Evolutionary conservation across 805 yeast species (phyloP).

Genomic region (Limtongia smithiae): DNA sequence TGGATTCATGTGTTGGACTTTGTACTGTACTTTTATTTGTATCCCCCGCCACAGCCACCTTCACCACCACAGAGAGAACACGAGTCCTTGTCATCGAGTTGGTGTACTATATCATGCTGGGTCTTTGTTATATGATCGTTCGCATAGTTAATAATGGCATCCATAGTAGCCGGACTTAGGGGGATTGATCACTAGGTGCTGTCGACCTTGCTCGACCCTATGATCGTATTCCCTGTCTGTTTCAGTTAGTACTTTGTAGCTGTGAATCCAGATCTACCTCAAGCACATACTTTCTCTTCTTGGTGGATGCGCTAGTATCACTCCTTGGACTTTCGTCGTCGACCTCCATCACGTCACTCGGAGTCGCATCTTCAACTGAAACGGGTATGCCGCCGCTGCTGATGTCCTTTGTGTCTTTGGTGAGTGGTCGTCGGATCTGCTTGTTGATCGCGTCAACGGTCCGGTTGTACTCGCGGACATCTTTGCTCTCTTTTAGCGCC

Average conservation of each 20-base stretch:
- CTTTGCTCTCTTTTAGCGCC: slow-evolving; percentile 7
- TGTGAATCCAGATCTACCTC: background rate
- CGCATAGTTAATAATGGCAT: too few relatives aligned
- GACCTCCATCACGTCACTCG: slow-evolving; percentile 30
- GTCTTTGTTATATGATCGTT: too few relatives aligned
- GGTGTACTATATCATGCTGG: too few relatives aligned
- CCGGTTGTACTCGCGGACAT: slow-evolving; percentile 21
- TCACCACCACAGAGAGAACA: too few relatives aligned
- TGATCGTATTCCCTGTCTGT: slow-evolving; percentile 8
- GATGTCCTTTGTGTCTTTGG: background rate
- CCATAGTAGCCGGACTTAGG: too few relatives aligned
- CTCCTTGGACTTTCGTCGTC: slow-evolving; percentile 29
- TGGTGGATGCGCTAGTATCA: slow-evolving; percentile 17
- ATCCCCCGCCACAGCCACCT: too few relatives aligned
- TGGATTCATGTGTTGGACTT: too few relatives aligned
- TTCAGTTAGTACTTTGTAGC: background rate
- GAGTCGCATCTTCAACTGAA: slow-evolving; percentile 7
- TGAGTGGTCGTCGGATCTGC: slow-evolving; percentile 6
- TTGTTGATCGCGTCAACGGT: slow-evolving; percentile 15
- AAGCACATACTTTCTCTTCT: slow-evolving; percentile 18
- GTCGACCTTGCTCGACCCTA: too few relatives aligned
- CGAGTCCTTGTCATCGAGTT: too few relatives aligned
- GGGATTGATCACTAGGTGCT: too few relatives aligned
- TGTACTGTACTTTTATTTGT: too few relatives aligned
- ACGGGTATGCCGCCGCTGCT: background rate